Evolutionary conservation across 1,139 yeast genomes (phyloP).

Genomic region (Entelexis paramagnoliae): DNA sequence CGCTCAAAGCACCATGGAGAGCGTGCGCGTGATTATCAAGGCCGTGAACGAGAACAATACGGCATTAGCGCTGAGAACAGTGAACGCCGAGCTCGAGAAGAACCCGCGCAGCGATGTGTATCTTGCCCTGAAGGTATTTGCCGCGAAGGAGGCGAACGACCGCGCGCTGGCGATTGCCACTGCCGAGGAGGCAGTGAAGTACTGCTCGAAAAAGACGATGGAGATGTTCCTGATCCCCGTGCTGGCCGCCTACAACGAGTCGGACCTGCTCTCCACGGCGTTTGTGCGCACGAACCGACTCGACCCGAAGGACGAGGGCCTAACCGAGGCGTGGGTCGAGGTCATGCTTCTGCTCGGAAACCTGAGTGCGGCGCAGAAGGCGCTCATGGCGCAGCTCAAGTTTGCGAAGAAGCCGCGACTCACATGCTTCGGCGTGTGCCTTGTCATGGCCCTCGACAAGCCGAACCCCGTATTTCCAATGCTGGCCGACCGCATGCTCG

Average conservation of each 20-base stretch:
- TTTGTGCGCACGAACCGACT: constrained; percentile 40
- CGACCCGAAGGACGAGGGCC: constrained; percentile 32
- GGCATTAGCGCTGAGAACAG: constrained; percentile 15
- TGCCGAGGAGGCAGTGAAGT: constrained; percentile 37
- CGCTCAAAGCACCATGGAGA: constrained; percentile 25
- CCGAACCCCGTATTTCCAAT: constrained; percentile 42
- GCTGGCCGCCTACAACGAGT: constrained; percentile 17
- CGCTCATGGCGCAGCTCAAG: constrained; percentile 30
- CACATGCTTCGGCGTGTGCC: constrained; percentile 41
- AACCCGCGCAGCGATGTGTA: constrained; percentile 49
- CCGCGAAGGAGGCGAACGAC: constrained; percentile 39
- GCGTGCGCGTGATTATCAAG: constrained; percentile 16
- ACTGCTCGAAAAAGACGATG: constrained; percentile 45
- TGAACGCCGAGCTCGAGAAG: constrained; percentile 38
- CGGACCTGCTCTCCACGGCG: constrained; percentile 31
- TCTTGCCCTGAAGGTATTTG: constrained; percentile 40
- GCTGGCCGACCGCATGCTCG: constrained; percentile 48
- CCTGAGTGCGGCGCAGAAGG: constrained; percentile 31
- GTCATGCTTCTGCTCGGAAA: constrained; percentile 29
- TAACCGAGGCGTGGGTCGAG: constrained; percentile 29
- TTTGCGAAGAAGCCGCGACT: constrained; percentile 30
- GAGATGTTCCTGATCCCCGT: constrained; percentile 33
- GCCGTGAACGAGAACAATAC: constrained; percentile 14
- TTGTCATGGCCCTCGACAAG: constrained; percentile 28
- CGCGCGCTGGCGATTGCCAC: constrained; percentile 38